Evolutionary conservation across 768 basidiomycete species (phyloP), one percentile per base, ranked within the genome.

Genomic region (Pulveroboletus sp.): DNA sequence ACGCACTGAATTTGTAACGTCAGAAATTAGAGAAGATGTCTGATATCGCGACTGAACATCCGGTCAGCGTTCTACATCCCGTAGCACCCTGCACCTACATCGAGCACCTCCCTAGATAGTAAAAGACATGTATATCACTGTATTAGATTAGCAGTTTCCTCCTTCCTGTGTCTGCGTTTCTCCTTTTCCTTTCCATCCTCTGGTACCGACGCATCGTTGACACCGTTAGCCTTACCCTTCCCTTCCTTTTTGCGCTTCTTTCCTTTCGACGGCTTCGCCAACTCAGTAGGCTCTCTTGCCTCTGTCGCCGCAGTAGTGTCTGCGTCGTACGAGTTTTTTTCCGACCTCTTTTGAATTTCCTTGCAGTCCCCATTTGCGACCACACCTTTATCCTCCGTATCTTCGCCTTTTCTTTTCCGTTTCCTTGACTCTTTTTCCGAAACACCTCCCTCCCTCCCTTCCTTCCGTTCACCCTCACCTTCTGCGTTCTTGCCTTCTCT

Each of bases 391-490:
- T 51, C 50, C 10, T 44, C 57, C 6, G 9, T 39, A 6, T 51
- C 55, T 8, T 56, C 28, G 14, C 46, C 41, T 40, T 54, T 48
- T 59, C 61, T 64, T 52, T 65, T 71, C 44, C 69, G 69, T 54
- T 72, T 75, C 52, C 67, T 73, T 32, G 58, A 61, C 52, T 61
- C 61, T 30, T 55, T 57, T 27, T 41, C 50, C 33, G 55, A 39
- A 21, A 21, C 21, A 21, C 21, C n/a, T n/a, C n/a, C 3, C 21
- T 21, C 21, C 21, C 21, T 3, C 2, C 21, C 21, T 21, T 21
- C 21, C 21, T 21, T 21, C 21, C 21, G 21, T 21, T 21, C 21
- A 21, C 21, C 21, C 21, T 21, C 21, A 21, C 3, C 2, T 21
- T 21, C 21, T 21, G 21, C 21, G 21, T 21, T 21, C 21, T 21